phyloP scores from a whole-genome alignment of 768 basidiomycete genomes.

The Boletus rufocinnamomeus region DNA sequence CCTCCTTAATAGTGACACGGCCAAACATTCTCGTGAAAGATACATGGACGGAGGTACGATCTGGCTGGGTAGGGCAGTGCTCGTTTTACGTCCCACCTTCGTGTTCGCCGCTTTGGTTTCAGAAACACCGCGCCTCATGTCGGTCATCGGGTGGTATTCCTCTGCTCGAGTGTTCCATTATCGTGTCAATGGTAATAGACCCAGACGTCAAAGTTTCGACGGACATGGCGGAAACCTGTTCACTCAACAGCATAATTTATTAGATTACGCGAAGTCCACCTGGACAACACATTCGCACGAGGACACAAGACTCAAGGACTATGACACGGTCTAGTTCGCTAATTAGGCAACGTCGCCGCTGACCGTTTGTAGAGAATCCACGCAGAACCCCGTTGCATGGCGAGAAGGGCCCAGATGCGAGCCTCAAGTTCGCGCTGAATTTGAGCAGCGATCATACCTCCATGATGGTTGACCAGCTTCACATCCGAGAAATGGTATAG shows the following conservation, averaged over 20 bases:
- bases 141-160: background rate
- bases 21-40: background rate
- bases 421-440: background rate
- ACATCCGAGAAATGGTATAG: too few species aligned
- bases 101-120: background rate
- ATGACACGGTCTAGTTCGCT: background rate
- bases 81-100: slow-evolving; percentile 7
- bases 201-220: background rate
- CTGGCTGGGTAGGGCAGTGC: background rate
- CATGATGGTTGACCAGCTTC: background rate
- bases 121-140: slow-evolving; percentile 8
- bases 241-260: background rate
- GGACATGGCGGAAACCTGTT: background rate
- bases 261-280: background rate
- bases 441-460: background rate
- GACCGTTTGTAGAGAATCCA: background rate
- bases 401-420: background rate
- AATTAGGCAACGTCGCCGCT: background rate
- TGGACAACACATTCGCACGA: background rate
- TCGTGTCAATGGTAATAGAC: slow-evolving; percentile 3
- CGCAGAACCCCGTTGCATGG: background rate
- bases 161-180: background rate
- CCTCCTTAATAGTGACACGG: background rate
- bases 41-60: background rate
- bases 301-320: background rate